phyloP scores from a whole-genome alignment of 2,329 filamentous ascomycete species.

The Pezicula neosporulosa region DNA sequence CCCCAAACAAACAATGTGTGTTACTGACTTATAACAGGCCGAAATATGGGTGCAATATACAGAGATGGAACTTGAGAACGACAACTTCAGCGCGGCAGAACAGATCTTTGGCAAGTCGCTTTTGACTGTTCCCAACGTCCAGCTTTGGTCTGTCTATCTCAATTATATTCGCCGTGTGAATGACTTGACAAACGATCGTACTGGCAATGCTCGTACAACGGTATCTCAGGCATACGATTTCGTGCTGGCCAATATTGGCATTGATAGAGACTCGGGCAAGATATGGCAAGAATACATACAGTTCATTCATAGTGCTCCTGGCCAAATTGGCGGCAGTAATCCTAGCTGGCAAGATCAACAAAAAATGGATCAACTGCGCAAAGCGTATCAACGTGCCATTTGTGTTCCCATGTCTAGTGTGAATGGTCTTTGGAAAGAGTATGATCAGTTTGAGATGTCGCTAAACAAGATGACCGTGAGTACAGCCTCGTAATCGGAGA shows the following conservation, averaged over 20 bases:
- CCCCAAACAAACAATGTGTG: slow-evolving; percentile 4
- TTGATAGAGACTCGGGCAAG: slow-evolving; percentile 83
- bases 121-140: slow-evolving; percentile 74
- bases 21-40: slow-evolving; percentile 56
- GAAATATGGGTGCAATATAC: slow-evolving; percentile 89
- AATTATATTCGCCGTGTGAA: slow-evolving; percentile 93
- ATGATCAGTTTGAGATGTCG: slow-evolving; percentile 92
- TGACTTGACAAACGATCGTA: slow-evolving; percentile 76
- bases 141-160: slow-evolving; percentile 89
- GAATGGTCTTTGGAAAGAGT: slow-evolving; percentile 91
- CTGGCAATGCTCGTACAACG: slow-evolving; percentile 71
- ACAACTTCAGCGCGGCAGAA: slow-evolving; percentile 78
- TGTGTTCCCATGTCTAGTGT: slow-evolving; percentile 81
- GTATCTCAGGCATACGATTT: slow-evolving; percentile 90
- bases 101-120: slow-evolving; percentile 80
- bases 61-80: slow-evolving; percentile 83
- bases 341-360: slow-evolving; percentile 90
- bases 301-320: slow-evolving; percentile 86
- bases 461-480: slow-evolving; percentile 87
- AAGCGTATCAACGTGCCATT: slow-evolving; percentile 88
- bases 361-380: slow-evolving; percentile 92
- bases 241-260: slow-evolving; percentile 82
- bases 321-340: slow-evolving; percentile 70
- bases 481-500: slow-evolving; percentile 9
- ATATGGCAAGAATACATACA: slow-evolving; percentile 96